A percentile compares a stretch with the other conserved stretches of the same genome.
Evolutionary conservation across 2,329 filamentous ascomycete species (phyloP).

Genomic region (Neofusicoccum laricinum): DNA sequence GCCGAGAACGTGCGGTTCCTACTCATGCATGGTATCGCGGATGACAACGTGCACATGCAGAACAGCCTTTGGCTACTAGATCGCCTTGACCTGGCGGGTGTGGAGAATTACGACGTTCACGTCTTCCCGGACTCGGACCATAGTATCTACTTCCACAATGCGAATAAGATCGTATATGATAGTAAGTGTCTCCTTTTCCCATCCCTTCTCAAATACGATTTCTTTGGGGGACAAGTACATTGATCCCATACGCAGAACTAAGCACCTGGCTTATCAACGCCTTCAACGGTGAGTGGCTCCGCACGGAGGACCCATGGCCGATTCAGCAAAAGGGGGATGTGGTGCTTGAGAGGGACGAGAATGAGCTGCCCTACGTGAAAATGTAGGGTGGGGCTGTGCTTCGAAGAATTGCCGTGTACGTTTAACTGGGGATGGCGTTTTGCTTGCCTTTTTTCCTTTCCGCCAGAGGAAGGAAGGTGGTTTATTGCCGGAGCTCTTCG

Average conservation of each 20-base stretch:
- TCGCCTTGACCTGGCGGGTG: constrained; percentile 72
- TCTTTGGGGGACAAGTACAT: neutral
- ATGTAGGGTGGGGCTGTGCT: too few relatives aligned
- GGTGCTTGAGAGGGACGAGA: neutral
- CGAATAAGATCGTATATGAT: constrained; percentile 85
- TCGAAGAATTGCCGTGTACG: too few relatives aligned
- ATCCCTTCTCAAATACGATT: neutral
- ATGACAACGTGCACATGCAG: constrained; percentile 97
- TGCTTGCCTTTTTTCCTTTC: too few relatives aligned
- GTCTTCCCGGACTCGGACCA: constrained; percentile 97
- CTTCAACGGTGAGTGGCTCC: constrained; percentile 93
- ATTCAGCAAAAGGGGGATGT: neutral
- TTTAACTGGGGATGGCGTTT: too few relatives aligned
- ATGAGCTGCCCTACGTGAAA: neutral
- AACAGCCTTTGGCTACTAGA: constrained; percentile 88
- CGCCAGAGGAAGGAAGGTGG: too few relatives aligned
- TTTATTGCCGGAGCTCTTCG: too few relatives aligned
- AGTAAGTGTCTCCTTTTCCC: constrained; percentile 58
- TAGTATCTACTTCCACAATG: constrained; percentile 91
- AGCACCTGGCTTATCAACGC: constrained; percentile 93
- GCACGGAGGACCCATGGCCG: constrained; percentile 53
- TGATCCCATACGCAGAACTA: constrained; percentile 54
- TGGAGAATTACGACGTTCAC: constrained; percentile 95
- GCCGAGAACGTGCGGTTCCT: constrained; percentile 79
- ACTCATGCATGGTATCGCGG: constrained; percentile 92